Evolutionary conservation across 768 basidiomycete species (phyloP).

Genomic region (Fomitopsis pulvina): DNA sequence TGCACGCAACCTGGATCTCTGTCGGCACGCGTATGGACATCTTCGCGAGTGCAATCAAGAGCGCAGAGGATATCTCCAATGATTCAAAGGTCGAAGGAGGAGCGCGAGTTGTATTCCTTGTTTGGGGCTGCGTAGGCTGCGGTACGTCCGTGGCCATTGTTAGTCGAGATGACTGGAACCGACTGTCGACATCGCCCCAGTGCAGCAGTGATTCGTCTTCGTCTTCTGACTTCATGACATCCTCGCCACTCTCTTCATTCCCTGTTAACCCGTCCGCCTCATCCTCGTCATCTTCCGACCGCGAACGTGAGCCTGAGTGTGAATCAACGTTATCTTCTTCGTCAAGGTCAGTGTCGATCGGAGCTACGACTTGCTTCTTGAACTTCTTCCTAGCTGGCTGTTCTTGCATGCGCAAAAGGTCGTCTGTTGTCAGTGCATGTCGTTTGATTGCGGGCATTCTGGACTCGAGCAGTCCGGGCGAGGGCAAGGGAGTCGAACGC

Average conservation of each 20-base stretch:
- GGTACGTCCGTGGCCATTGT: conserved; percentile 12
- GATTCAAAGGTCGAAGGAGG: conserved; percentile 38
- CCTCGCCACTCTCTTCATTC: conserved; percentile 5
- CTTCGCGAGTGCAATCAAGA: conserved; percentile 58
- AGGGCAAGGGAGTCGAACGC: no score
- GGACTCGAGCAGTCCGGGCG: no score
- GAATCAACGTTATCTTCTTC: conserved; percentile 4
- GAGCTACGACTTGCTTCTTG: conserved; percentile 2
- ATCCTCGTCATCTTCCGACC: conserved; percentile 16
- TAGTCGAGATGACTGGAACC: conserved; percentile 19
- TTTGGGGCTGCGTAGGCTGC: conserved; percentile 1
- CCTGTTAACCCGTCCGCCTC: conserved; percentile 8
- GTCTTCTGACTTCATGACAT: neutral
- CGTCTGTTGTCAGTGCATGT: conserved; percentile 25
- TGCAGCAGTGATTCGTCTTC: neutral
- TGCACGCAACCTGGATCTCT: conserved; percentile 84
- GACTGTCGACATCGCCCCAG: conserved; percentile 4
- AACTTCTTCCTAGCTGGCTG: conserved; percentile 16
- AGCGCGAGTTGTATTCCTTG: neutral
- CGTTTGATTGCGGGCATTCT: conserved; percentile 24
- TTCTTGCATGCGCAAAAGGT: conserved; percentile 31
- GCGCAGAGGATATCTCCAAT: conserved; percentile 50
- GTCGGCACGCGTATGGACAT: conserved; percentile 89
- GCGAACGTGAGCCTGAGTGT: conserved; percentile 1
- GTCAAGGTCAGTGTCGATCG: conserved; percentile 16